phyloP scores from a whole-genome alignment of 116 monocot genomes.

The Zostera marina region DNA sequence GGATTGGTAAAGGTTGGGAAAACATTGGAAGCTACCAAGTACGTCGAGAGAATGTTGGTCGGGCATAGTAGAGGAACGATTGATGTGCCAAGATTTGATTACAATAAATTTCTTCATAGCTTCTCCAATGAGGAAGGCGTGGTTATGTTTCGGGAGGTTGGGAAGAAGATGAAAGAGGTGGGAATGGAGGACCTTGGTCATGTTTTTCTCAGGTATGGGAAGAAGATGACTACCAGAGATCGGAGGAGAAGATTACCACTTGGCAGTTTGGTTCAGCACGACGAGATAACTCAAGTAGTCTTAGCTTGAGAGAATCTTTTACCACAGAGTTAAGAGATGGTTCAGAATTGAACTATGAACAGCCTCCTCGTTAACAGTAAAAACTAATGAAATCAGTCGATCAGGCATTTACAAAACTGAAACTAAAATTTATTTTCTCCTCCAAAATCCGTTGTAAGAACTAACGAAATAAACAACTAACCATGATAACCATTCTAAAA shows the following conservation, averaged over 20 bases:
- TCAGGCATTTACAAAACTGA: too few species aligned
- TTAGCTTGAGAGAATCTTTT: too few species aligned
- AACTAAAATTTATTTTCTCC: too few species aligned
- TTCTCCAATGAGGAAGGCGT: conserved; percentile 73
- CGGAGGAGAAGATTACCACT: conserved; percentile 38
- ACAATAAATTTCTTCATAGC: conserved; percentile 52
- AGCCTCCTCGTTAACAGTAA: too few species aligned
- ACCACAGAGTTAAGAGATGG: too few species aligned
- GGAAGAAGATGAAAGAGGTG: conserved; percentile 49
- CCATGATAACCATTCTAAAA: too few species aligned
- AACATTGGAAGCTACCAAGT: conserved; percentile 52
- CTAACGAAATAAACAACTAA: too few species aligned
- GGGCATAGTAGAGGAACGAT: conserved; percentile 7
- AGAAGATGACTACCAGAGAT: conserved; percentile 81
- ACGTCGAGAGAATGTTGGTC: conserved; percentile 58
- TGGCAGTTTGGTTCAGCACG: not conserved
- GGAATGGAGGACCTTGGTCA: conserved; percentile 59
- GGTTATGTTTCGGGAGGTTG: conserved; percentile 72
- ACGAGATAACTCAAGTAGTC: too few species aligned
- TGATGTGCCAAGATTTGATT: conserved; percentile 78
- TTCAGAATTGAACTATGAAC: too few species aligned
- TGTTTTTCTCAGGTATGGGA: conserved; percentile 56
- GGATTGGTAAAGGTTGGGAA: conserved; percentile 65
- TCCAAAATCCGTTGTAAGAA: too few species aligned
- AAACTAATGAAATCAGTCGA: too few species aligned